These are phyloP conservation scores for Pyrenula aspistea DNA, from an alignment of 495 filamentous ascomycete genomes.

Conservation along the genomic window DNA sequence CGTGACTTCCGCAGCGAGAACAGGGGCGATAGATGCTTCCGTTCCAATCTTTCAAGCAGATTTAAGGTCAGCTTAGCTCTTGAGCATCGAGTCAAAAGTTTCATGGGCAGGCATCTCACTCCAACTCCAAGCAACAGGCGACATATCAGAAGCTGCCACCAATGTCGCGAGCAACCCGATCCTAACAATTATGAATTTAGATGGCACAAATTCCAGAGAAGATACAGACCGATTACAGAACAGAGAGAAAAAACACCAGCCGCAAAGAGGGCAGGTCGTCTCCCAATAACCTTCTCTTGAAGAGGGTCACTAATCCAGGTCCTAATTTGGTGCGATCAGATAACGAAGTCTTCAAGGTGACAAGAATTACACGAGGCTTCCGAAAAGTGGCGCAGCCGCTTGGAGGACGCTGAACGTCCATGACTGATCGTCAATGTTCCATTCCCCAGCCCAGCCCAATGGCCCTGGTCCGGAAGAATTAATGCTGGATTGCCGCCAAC, in stretches of 20 bases:
- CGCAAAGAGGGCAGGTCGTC: conserved; percentile 54
- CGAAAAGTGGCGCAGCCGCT: conserved; percentile 17
- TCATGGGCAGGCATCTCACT: conserved; percentile 1
- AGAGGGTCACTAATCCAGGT: conserved; percentile 60
- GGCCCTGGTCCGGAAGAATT: conserved; percentile 57
- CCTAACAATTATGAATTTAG: too few species aligned
- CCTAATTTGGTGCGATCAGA: conserved; percentile 22
- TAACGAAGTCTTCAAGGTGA: neutral
- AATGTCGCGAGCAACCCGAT: conserved; percentile 39
- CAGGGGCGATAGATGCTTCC: conserved; percentile 40
- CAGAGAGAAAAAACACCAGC: conserved; percentile 50
- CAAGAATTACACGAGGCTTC: conserved; percentile 19
- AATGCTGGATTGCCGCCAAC: conserved; percentile 57
- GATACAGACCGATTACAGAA: conserved; percentile 48
- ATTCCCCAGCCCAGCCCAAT: conserved; percentile 39
- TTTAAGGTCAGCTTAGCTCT: neutral
- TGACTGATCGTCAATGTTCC: conserved; percentile 19
- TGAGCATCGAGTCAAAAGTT: neutral
- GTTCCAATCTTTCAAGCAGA: conserved; percentile 34
- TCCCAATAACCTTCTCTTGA: conserved; percentile 44
- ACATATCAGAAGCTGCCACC: conserved; percentile 43
- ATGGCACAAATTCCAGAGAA: too few species aligned
- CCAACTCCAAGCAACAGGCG: conserved; percentile 56
- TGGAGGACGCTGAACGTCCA: conserved; percentile 29
- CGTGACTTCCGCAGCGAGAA: conserved; percentile 59